Evolutionary conservation across 225 moss, liverwort and hornwort species (phyloP), one percentile per base, ranked within the genome.

Genomic region (Marchantia polymorpha): DNA sequence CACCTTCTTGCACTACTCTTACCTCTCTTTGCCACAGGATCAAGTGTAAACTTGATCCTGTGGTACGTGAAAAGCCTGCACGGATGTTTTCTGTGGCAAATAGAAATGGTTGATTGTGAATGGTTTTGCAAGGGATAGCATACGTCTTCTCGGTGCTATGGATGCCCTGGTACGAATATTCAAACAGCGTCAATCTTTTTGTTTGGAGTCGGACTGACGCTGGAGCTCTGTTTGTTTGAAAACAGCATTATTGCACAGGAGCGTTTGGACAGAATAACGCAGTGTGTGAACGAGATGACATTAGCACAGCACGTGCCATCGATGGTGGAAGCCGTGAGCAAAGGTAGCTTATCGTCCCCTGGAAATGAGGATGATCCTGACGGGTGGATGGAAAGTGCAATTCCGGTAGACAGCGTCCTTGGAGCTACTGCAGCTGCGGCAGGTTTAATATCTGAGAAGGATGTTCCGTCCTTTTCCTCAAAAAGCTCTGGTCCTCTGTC

Each of bases 241-340:
- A 77, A 84, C 90, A 97, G 96, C 86, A 97, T 97, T 55, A 97
- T 97, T 84, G 96, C 96, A 52, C 96, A 97, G 84, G 96, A 97
- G 87, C 94, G 96, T 81, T 79, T 97, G 89, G 96, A 97, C 81
- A 92, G 93, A 75, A 97, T 97, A 78, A 97, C 94, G 20, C 93
- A 97, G 78, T 94, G 96, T 81, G 96, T 97, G 15, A 97, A 86
- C 83, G 96, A 97, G 90, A 93, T 97, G 93, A 88, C 88, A 78
- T 85, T 97, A 63, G 89, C 89, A 47, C 93, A 94, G 73, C 91
- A 89, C 80, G 81, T 91, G 69, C 88, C 93, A 65, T 86, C 94
- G 12, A 90, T 85, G 89, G 91, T 87, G 12, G 92, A 90, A 89
- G 89, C 90, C 51, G 80, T 86, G 52, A 92, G 93, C 86, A 94